Percentiles rank a stretch among this genome's conserved stretches.
Evolutionary conservation across 371 early-diverging fungal species (phyloP).

Genomic region (Batkoa obscura): DNA sequence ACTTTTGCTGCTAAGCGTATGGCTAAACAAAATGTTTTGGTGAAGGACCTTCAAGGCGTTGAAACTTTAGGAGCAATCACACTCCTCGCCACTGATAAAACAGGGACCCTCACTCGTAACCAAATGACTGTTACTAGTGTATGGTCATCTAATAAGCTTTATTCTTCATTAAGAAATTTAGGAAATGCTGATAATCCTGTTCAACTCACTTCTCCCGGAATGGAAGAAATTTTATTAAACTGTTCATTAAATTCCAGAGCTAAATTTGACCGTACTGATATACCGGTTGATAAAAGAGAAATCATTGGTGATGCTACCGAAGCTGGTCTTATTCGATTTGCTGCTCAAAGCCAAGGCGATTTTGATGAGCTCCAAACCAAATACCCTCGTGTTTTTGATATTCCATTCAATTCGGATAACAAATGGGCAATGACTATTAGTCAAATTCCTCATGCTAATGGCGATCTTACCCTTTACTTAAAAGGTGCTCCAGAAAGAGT

Average conservation of each 20-base stretch:
- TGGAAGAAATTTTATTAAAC: constrained; percentile 43
- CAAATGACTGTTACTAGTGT: constrained; percentile 54
- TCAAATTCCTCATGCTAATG: constrained; percentile 34
- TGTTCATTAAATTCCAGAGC: constrained; percentile 59
- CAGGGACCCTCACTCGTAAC: constrained; percentile 84
- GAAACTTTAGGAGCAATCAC: constrained; percentile 96
- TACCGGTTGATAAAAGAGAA: constrained; percentile 50
- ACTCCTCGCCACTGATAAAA: constrained; percentile 85
- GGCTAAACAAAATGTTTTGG: constrained; percentile 67
- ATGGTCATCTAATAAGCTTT: constrained; percentile 35
- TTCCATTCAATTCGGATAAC: constrained; percentile 93
- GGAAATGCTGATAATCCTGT: constrained; percentile 19
- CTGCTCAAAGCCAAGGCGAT: constrained; percentile 33
- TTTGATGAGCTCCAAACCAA: constrained; percentile 36
- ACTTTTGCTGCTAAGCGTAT: constrained; percentile 88
- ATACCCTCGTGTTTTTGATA: constrained; percentile 77
- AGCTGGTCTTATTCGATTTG: constrained; percentile 64
- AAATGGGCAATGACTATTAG: constrained; percentile 87
- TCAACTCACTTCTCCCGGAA: constrained; percentile 27
- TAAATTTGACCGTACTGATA: constrained; percentile 68
- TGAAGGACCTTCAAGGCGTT: constrained; percentile 84
- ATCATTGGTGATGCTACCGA: constrained; percentile 86
- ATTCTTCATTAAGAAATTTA: constrained; percentile 27
- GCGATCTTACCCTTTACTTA: constrained; percentile 48
- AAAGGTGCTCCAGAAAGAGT: constrained; percentile 93